phyloP scores from a whole-genome alignment of 129 eudicot species.

The Smallanthus sonchifolius region DNA sequence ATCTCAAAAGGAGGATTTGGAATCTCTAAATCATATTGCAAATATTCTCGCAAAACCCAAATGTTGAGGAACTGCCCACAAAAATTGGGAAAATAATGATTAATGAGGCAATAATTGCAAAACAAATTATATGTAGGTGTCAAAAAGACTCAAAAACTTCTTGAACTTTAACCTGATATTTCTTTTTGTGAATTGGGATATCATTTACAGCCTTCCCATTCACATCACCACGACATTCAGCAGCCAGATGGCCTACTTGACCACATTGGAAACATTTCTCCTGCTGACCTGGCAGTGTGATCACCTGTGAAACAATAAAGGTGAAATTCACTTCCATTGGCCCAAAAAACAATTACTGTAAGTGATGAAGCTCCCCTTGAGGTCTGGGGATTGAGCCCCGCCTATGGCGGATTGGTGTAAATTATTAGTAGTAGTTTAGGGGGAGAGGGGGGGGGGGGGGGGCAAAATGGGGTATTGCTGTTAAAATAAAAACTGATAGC shows the following conservation, averaged over 20 bases:
- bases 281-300: slow-evolving; percentile 81
- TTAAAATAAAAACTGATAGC: no score
- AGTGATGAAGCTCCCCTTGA: no score
- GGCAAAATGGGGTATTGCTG: no score
- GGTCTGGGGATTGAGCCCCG: no score
- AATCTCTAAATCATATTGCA: slow-evolving; percentile 85
- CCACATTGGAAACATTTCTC: slow-evolving; percentile 93
- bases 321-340: slow-evolving; percentile 1
- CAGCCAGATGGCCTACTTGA: slow-evolving; percentile 92
- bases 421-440: no score
- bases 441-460: no score
- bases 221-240: slow-evolving; percentile 67
- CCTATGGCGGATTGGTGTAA: no score
- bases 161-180: slow-evolving; percentile 68
- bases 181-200: slow-evolving; percentile 77
- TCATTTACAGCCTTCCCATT: slow-evolving; percentile 45
- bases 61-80: slow-evolving; percentile 81
- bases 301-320: slow-evolving; percentile 44
- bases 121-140: background rate
- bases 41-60: slow-evolving; percentile 91
- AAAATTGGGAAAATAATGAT: background rate
- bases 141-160: slow-evolving; percentile 3
- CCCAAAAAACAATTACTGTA: background rate
- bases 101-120: background rate
- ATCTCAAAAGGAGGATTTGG: slow-evolving; percentile 70